phyloP scores from a whole-genome alignment of 2,329 filamentous ascomycete genomes.

The Exophiala spinifera region DNA sequence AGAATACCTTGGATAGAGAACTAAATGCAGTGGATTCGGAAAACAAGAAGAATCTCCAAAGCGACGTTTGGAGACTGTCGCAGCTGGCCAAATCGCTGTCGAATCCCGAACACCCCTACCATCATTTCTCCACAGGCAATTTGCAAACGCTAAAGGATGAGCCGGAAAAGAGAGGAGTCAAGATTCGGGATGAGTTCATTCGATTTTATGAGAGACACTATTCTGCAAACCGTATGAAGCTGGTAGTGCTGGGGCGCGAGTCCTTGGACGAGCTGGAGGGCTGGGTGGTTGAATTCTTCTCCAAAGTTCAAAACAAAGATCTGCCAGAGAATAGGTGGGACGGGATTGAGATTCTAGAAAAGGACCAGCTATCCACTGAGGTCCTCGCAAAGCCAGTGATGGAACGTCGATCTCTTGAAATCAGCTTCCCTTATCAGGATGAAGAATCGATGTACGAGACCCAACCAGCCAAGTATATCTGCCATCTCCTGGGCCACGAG shows the following conservation, averaged over 20 bases:
- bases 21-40: slow-evolving; percentile 88
- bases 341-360: slow-evolving; percentile 53
- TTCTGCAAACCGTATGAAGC: slow-evolving; percentile 90
- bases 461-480: slow-evolving; percentile 80
- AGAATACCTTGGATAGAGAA: slow-evolving; percentile 81
- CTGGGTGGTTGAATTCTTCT: slow-evolving; percentile 83
- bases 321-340: slow-evolving; percentile 68
- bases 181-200: slow-evolving; percentile 87
- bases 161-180: slow-evolving; percentile 73
- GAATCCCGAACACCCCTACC: slow-evolving; percentile 82
- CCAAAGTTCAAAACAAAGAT: slow-evolving; percentile 76
- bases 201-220: slow-evolving; percentile 87
- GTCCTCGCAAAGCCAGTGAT: slow-evolving; percentile 89
- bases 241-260: slow-evolving; percentile 81
- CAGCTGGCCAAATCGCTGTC: slow-evolving; percentile 87
- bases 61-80: slow-evolving; percentile 80
- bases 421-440: slow-evolving; percentile 81
- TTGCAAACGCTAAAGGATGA: slow-evolving; percentile 79
- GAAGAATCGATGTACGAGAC: slow-evolving; percentile 76
- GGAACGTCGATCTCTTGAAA: slow-evolving; percentile 74
- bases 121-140: slow-evolving; percentile 89
- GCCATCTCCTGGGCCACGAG: slow-evolving; percentile 87
- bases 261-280: slow-evolving; percentile 74
- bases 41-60: slow-evolving; percentile 96
- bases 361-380: slow-evolving; percentile 64